Percentiles rank a stretch among this genome's conserved stretches.
These are phyloP conservation scores for Plenodomus biglobosus DNA, from an alignment of 2,329 filamentous ascomycete species.

Conservation along the genomic window DNA sequence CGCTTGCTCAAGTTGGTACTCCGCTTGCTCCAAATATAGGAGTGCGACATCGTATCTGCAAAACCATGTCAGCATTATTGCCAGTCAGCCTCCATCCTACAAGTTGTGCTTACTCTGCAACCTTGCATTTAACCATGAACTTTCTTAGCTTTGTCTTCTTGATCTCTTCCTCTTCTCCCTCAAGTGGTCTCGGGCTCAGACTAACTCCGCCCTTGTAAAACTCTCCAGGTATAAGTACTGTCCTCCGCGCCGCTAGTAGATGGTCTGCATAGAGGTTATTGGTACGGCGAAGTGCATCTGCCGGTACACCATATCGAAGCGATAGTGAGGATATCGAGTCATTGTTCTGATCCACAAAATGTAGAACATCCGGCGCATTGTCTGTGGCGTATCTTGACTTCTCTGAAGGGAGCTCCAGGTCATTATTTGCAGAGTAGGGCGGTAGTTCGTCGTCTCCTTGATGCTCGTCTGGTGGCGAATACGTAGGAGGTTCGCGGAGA, in stretches of 20 bases:
- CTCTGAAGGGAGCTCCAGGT: conserved; percentile 27
- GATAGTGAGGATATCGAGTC: conserved; percentile 71
- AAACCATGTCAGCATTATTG: conserved; percentile 42
- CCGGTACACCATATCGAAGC: conserved; percentile 70
- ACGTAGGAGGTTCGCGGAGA: conserved; percentile 68
- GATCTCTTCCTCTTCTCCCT: conserved; percentile 72
- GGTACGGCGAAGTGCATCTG: conserved; percentile 60
- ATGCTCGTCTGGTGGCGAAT: conserved; percentile 50
- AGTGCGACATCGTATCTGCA: conserved; percentile 68
- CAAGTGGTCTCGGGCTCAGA: conserved; percentile 69
- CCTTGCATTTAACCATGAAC: conserved; percentile 79
- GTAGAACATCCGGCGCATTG: conserved; percentile 65
- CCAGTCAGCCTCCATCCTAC: background rate
- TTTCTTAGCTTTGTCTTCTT: conserved; percentile 70
- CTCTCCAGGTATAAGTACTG: conserved; percentile 69
- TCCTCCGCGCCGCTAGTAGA: conserved; percentile 67
- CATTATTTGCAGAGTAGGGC: conserved; percentile 47
- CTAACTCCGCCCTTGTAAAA: conserved; percentile 68
- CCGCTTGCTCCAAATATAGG: conserved; percentile 70
- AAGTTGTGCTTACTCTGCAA: conserved; percentile 63
- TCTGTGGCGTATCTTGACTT: conserved; percentile 35
- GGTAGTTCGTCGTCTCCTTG: conserved; percentile 45
- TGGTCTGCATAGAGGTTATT: conserved; percentile 75
- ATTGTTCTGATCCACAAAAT: conserved; percentile 70
- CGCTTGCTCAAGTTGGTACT: conserved; percentile 67